A percentile compares a stretch with the other conserved stretches of the same genome.
Conservation (phyloP, 2,329 filamentous ascomycete genomes). For the Thermoascus crustaceus region DNA sequence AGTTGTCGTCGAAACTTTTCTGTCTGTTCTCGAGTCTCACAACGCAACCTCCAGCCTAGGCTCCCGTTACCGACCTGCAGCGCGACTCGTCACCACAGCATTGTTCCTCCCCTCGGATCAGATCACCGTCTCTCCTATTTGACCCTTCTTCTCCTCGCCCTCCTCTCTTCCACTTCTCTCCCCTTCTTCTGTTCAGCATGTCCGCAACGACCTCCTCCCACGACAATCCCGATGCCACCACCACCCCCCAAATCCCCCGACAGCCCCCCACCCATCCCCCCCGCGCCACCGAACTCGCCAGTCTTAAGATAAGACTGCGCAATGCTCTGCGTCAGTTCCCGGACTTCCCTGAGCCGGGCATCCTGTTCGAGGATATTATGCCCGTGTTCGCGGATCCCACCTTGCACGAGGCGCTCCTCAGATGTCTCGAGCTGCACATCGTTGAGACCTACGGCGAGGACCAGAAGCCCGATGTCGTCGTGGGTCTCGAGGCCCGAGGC, state of each 20-base stretch:
- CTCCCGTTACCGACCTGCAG: no score
- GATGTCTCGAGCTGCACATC: constrained; percentile 78
- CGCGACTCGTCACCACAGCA: no score
- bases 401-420: constrained; percentile 68
- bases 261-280: constrained; percentile 38
- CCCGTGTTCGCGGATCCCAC: constrained; percentile 77
- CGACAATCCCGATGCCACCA: constrained; percentile 30
- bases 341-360: constrained; percentile 86
- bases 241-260: constrained; percentile 34
- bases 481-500: constrained; percentile 87
- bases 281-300: constrained; percentile 47
- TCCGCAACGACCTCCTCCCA: constrained; percentile 22
- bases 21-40: no score
- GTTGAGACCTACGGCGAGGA: constrained; percentile 50
- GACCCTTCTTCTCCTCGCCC: constrained; percentile 4
- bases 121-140: no score
- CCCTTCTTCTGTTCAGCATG: constrained; percentile 25
- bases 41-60: no score
- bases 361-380: constrained; percentile 96
- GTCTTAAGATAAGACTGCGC: constrained; percentile 61
- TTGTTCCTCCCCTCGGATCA: constrained; percentile 9
- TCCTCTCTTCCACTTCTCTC: constrained; percentile 2
- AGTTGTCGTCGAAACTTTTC: constrained; percentile 7
- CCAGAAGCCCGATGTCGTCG: constrained; percentile 73
- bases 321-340: constrained; percentile 72